These are phyloP conservation scores for Amylocarpus encephaloides DNA, from an alignment of 2,329 filamentous ascomycete species.

Conservation along the genomic window DNA sequence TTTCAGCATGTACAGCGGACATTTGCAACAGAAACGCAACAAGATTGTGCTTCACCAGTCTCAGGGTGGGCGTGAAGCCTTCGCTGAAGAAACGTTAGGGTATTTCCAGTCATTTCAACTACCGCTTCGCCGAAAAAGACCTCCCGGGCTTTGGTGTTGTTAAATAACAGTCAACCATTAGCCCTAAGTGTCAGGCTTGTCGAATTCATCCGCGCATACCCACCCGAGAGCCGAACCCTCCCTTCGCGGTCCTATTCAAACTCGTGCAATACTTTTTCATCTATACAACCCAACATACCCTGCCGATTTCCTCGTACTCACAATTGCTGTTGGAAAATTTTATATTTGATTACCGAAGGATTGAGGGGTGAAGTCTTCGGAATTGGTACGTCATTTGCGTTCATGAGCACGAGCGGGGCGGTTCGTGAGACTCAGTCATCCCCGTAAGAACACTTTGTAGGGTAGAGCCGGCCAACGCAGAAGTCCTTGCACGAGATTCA, in stretches of 20 bases:
- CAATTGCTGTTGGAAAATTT: background rate
- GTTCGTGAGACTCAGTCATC: background rate
- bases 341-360: background rate
- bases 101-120: constrained; percentile 1
- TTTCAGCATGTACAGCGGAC: background rate
- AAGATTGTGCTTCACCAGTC: background rate
- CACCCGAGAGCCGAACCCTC: constrained; percentile 1
- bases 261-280: background rate
- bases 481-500: background rate
- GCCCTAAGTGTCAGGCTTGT: background rate
- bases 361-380: background rate
- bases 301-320: background rate
- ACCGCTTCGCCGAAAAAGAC: constrained; percentile 1
- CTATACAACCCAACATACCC: background rate
- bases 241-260: background rate
- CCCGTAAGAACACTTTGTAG: background rate
- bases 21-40: background rate
- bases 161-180: background rate
- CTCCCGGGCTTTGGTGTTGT: constrained; percentile 1
- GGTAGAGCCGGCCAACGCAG: background rate
- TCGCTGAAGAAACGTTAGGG: background rate
- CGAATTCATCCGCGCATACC: constrained; percentile 5
- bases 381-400: constrained; percentile 1
- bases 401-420: background rate
- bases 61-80: background rate